Evolutionary conservation across 192 early-diverging fungal species (phyloP).

Genomic region (Backusella mclennaniae): DNA sequence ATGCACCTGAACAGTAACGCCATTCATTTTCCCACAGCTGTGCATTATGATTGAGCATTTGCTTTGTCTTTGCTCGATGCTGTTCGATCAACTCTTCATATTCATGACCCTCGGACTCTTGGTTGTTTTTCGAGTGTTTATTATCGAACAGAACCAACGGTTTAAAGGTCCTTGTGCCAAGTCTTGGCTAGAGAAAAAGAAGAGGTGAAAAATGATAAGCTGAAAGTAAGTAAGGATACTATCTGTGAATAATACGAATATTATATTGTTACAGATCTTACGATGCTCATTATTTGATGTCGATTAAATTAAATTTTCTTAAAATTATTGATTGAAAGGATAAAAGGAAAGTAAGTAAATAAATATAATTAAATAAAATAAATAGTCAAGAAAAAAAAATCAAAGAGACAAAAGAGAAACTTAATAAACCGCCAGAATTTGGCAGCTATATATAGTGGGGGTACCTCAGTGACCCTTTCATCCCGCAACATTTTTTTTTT

Average conservation of each 20-base stretch:
- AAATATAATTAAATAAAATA: background rate
- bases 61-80: constrained; percentile 13
- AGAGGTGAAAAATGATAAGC: background rate
- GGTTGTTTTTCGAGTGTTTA: background rate
- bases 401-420: constrained; percentile 1
- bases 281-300: background rate
- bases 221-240: background rate
- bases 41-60: constrained; percentile 23
- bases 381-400: background rate
- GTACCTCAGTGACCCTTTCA: background rate
- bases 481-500: background rate
- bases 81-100: constrained; percentile 6
- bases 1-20: background rate
- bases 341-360: background rate
- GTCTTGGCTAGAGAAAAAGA: background rate
- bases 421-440: background rate
- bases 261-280: background rate
- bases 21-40: constrained; percentile 20
- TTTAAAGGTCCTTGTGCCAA: background rate
- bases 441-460: background rate
- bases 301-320: background rate
- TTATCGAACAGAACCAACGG: background rate
- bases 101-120: background rate
- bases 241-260: background rate
- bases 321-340: background rate